Conservation (phyloP, 345 rosid genomes). For the Syzygium grande region DNA sequence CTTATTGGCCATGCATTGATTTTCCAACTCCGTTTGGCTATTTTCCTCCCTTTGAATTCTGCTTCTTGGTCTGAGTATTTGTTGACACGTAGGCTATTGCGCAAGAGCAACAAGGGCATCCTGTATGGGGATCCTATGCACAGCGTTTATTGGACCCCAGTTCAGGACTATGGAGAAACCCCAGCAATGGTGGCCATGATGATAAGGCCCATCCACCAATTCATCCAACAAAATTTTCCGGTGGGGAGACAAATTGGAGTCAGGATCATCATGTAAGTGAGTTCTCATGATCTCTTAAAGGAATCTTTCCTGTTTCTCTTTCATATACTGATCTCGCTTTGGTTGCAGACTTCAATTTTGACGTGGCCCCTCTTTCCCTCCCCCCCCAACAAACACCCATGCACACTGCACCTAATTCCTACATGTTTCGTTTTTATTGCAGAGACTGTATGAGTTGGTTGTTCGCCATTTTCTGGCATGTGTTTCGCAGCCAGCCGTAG, state of each 20-base stretch:
- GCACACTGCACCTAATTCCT: neutral
- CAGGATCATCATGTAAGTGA: slow-evolving; percentile 76
- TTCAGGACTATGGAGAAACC: slow-evolving; percentile 89
- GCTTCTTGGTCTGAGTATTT: slow-evolving; percentile 6
- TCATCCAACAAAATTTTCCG: slow-evolving; percentile 90
- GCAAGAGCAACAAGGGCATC: slow-evolving; percentile 80
- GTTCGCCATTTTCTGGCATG: slow-evolving; percentile 98
- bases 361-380: neutral
- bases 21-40: neutral
- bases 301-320: neutral
- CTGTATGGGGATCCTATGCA: slow-evolving; percentile 90
- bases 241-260: slow-evolving; percentile 81
- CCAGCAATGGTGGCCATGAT: slow-evolving; percentile 92
- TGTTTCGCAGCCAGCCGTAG: slow-evolving; percentile 94
- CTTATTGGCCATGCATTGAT: neutral
- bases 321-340: neutral
- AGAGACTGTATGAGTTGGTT: slow-evolving; percentile 90
- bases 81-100: slow-evolving; percentile 52
- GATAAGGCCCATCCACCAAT: slow-evolving; percentile 99
- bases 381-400: neutral
- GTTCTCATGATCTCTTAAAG: neutral
- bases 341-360: neutral
- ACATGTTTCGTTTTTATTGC: slow-evolving; percentile 6
- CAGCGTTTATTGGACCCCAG: slow-evolving; percentile 67
- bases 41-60: neutral